A percentile compares a stretch with the other conserved stretches of the same genome.
These are phyloP conservation scores for sorghum (Sorghum bicolor) DNA, from an alignment of 176 grass and related monocot species.

Conservation along the genomic window DNA sequence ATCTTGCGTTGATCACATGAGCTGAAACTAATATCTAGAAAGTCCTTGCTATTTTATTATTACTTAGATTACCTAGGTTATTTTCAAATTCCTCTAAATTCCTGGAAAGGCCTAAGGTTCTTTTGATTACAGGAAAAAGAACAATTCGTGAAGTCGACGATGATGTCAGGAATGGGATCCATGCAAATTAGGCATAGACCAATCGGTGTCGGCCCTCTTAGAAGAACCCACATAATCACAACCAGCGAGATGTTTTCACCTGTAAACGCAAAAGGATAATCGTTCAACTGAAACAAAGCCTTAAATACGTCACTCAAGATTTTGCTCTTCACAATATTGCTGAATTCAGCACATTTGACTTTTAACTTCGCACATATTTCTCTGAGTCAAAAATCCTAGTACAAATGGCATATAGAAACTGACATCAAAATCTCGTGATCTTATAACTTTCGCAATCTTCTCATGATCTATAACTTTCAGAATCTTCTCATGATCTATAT, in stretches of 20 bases:
- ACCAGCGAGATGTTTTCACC: background rate
- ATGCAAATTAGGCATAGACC: background rate
- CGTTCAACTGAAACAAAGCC: background rate
- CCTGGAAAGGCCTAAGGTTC: too few relatives aligned
- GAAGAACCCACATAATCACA: background rate
- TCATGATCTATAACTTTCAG: too few relatives aligned
- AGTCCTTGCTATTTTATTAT: too few relatives aligned
- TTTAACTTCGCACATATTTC: background rate
- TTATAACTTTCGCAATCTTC: too few relatives aligned
- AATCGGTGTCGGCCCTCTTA: background rate
- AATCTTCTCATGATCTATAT: background rate
- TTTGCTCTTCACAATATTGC: background rate
- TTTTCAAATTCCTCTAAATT: too few relatives aligned
- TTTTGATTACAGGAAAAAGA: too few relatives aligned
- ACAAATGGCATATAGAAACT: background rate
- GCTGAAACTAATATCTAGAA: too few relatives aligned
- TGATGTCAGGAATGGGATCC: too few relatives aligned
- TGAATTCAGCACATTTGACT: background rate
- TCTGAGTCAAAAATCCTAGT: background rate
- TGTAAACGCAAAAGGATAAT: background rate
- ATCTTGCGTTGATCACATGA: too few relatives aligned
- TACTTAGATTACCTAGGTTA: too few relatives aligned
- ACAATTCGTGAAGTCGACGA: too few relatives aligned
- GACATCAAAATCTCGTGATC: slow-evolving; percentile 15
- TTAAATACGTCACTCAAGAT: background rate